phyloP scores from a whole-genome alignment of 768 basidiomycete genomes.

The Saitozyma sp. region DNA sequence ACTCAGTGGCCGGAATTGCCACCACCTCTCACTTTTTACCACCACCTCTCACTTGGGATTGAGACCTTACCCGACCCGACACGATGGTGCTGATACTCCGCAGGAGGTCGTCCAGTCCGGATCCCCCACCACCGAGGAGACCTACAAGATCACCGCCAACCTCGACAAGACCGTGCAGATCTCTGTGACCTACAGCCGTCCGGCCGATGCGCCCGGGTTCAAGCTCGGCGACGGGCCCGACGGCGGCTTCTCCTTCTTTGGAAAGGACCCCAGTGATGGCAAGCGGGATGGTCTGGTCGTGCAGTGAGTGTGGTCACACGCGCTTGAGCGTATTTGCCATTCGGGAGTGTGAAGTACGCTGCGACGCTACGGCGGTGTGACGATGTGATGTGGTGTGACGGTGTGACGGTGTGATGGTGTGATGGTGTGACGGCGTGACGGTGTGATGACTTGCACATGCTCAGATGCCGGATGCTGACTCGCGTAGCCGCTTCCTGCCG shows the following conservation, averaged over 20 bases:
- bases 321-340: too few species aligned
- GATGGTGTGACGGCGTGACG: too few species aligned
- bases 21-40: too few species aligned
- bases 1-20: too few species aligned
- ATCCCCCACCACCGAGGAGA: constrained; percentile 62
- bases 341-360: too few species aligned
- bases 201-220: constrained; percentile 74
- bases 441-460: too few species aligned
- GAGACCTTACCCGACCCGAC: neutral
- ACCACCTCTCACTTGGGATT: neutral
- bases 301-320: constrained; percentile 55
- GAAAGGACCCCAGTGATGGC: constrained; percentile 36
- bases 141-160: constrained; percentile 76
- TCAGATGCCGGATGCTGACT: constrained; percentile 1
- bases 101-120: constrained; percentile 53
- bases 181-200: constrained; percentile 69
- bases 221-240: constrained; percentile 85
- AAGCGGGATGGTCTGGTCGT: constrained; percentile 64
- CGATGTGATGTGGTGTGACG: too few species aligned
- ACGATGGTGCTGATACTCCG: neutral
- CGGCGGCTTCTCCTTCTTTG: constrained; percentile 62
- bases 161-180: constrained; percentile 77
- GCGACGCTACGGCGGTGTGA: too few species aligned
- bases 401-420: too few species aligned
- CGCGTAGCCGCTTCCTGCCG: constrained; percentile 75